Percentiles rank a stretch among this genome's conserved stretches.
Conservation (phyloP, 345 rosid species). For the Cardamine chenopodiifolia region DNA sequence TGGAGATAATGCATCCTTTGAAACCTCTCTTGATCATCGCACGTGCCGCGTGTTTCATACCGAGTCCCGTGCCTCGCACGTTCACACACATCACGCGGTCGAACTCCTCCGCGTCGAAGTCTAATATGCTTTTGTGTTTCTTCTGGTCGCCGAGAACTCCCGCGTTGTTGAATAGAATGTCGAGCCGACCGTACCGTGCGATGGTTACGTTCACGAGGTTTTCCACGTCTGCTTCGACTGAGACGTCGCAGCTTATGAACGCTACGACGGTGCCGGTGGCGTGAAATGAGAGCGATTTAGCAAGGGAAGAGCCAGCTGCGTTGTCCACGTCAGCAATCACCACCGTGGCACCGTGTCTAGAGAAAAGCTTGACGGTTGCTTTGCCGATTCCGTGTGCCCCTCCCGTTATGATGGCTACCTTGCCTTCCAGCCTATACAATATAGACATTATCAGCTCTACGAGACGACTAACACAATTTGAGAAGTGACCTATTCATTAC, state of each 20-base stretch:
- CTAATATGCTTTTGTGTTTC: slow-evolving; percentile 66
- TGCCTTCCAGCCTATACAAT: slow-evolving; percentile 68
- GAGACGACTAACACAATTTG: neutral
- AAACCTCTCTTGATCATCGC: slow-evolving; percentile 59
- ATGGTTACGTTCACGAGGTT: slow-evolving; percentile 57
- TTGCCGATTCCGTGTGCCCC: slow-evolving; percentile 88
- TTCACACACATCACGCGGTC: slow-evolving; percentile 73
- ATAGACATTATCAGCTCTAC: neutral
- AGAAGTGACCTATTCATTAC: neutral
- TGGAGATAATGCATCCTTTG: slow-evolving; percentile 67
- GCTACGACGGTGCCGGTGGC: slow-evolving; percentile 32
- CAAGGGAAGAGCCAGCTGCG: slow-evolving; percentile 49
- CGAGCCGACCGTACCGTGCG: slow-evolving; percentile 55
- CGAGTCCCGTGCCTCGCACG: slow-evolving; percentile 64
- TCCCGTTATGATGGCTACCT: slow-evolving; percentile 76
- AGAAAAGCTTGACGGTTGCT: slow-evolving; percentile 64
- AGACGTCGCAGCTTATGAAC: slow-evolving; percentile 70
- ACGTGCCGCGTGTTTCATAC: slow-evolving; percentile 87
- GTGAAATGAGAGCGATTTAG: slow-evolving; percentile 50
- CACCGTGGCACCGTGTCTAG: slow-evolving; percentile 75
- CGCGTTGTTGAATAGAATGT: slow-evolving; percentile 78
- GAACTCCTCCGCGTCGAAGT: slow-evolving; percentile 67
- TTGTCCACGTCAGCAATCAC: slow-evolving; percentile 78
- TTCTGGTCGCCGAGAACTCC: slow-evolving; percentile 75
- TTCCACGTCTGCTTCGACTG: slow-evolving; percentile 63